These are phyloP conservation scores for Eimeria maxima DNA, from an alignment of 169 alveolate species.

Conservation along the genomic window DNA sequence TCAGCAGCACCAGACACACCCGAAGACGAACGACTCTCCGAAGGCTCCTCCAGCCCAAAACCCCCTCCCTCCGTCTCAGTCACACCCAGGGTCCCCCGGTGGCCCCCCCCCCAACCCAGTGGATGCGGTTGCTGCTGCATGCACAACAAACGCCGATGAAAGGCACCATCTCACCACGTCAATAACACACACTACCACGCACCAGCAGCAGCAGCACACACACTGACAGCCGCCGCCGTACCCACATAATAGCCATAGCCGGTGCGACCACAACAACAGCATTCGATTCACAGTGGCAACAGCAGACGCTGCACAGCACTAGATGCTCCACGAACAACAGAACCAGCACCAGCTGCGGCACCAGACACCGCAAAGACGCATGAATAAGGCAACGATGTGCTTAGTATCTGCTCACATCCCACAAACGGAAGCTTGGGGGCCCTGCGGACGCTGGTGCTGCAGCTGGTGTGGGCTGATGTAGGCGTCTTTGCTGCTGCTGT, in stretches of 20 bases:
- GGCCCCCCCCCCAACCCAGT: constrained; percentile 53
- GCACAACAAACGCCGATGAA: not conserved
- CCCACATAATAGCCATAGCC: not conserved
- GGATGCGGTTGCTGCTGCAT: constrained; percentile 75
- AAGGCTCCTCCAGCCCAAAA: constrained; percentile 37
- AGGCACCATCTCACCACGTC: not conserved
- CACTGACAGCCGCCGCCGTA: not conserved
- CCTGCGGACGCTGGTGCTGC: constrained; percentile 26
- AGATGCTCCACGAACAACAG: not conserved
- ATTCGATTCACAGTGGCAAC: not conserved
- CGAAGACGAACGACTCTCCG: constrained; percentile 18
- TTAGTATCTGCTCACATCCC: constrained; percentile 19
- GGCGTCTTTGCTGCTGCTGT: constrained; percentile 44
- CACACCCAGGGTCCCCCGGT: constrained; percentile 20
- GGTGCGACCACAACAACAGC: not conserved
- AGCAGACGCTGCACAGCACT: not conserved
- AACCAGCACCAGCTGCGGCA: not conserved
- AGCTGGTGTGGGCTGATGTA: not conserved
- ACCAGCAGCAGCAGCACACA: not conserved
- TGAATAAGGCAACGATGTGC: not conserved
- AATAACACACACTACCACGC: not conserved
- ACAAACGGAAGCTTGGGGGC: constrained; percentile 46
- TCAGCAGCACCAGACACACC: constrained; percentile 60
- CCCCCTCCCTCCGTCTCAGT: not conserved
- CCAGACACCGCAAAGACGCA: not conserved